Conservation (phyloP, 140 eudicot genomes). For the Cichorium intybus region DNA sequence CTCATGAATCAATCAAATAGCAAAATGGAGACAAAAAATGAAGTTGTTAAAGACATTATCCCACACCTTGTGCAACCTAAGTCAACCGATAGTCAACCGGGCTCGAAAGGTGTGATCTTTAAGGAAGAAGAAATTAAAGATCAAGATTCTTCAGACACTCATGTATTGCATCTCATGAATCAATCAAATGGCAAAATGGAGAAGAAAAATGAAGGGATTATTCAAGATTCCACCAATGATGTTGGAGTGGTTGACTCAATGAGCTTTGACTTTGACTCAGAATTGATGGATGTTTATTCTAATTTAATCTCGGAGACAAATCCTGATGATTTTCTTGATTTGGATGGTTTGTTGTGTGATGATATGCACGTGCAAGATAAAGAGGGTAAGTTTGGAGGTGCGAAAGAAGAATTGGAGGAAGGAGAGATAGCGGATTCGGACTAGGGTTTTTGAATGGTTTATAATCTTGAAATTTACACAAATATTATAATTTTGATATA, state of each 20-base stretch:
- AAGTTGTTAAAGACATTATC: slow-evolving; percentile 45
- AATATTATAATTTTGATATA: neutral
- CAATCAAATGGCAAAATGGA: slow-evolving; percentile 16
- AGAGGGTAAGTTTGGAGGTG: neutral
- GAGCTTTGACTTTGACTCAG: slow-evolving; percentile 62
- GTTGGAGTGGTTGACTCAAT: slow-evolving; percentile 24
- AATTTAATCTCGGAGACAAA: slow-evolving; percentile 43
- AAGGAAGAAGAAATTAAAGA: slow-evolving; percentile 79
- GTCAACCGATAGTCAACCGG: slow-evolving; percentile 26
- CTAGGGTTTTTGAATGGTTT: slow-evolving; percentile 8
- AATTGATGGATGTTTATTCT: slow-evolving; percentile 47
- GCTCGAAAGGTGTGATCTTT: slow-evolving; percentile 43
- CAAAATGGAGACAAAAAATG: slow-evolving; percentile 27
- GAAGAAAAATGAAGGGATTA: slow-evolving; percentile 1
- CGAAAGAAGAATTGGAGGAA: slow-evolving; percentile 35
- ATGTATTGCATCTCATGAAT: slow-evolving; percentile 51
- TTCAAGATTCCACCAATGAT: neutral
- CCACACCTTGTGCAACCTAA: slow-evolving; percentile 27
- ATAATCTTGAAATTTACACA: neutral
- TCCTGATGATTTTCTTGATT: slow-evolving; percentile 67
- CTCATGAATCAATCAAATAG: slow-evolving; percentile 31
- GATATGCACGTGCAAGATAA: slow-evolving; percentile 23
- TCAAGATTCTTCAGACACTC: slow-evolving; percentile 39
- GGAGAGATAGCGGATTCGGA: slow-evolving; percentile 31
- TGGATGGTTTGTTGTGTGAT: slow-evolving; percentile 42